Conservation (phyloP, 163 green algal species). For the Scenedesmus sp. region DNA sequence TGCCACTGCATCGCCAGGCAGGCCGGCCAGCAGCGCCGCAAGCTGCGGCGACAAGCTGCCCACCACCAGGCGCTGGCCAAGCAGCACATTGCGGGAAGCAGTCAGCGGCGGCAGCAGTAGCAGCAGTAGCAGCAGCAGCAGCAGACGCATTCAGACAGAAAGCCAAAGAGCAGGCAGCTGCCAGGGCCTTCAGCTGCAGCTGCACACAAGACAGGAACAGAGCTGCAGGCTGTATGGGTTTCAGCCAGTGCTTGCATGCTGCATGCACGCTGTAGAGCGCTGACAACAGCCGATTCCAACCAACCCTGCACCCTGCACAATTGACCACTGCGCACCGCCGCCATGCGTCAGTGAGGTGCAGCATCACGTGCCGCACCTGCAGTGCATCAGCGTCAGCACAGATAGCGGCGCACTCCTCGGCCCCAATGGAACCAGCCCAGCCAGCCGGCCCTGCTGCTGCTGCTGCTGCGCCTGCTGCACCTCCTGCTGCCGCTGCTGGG, state of each 20-base stretch:
- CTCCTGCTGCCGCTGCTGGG: slow-evolving; percentile 10
- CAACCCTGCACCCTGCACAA: background rate
- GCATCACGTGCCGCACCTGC: slow-evolving; percentile 12
- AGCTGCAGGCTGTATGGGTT: too few species aligned
- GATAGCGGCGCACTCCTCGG: slow-evolving; percentile 34
- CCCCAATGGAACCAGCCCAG: slow-evolving; percentile 3
- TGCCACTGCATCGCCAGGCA: slow-evolving; percentile 41
- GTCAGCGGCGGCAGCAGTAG: background rate
- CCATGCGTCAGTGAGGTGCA: background rate
- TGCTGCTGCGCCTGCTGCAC: background rate
- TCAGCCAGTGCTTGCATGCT: background rate
- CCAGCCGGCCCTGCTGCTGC: slow-evolving; percentile 19
- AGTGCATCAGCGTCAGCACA: slow-evolving; percentile 38
- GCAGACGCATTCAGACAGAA: background rate
- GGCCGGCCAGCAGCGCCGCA: background rate
- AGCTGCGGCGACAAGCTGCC: slow-evolving; percentile 17
- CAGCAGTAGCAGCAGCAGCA: background rate
- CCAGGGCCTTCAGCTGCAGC: too few species aligned
- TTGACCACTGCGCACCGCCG: background rate
- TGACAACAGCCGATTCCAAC: background rate
- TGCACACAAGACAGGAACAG: too few species aligned
- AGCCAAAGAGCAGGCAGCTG: too few species aligned
- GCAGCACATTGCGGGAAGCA: background rate
- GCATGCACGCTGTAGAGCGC: background rate
- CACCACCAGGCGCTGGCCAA: slow-evolving; percentile 6